Conservation (phyloP, 331 rosid species). For the Rosa hybrid region DNA sequence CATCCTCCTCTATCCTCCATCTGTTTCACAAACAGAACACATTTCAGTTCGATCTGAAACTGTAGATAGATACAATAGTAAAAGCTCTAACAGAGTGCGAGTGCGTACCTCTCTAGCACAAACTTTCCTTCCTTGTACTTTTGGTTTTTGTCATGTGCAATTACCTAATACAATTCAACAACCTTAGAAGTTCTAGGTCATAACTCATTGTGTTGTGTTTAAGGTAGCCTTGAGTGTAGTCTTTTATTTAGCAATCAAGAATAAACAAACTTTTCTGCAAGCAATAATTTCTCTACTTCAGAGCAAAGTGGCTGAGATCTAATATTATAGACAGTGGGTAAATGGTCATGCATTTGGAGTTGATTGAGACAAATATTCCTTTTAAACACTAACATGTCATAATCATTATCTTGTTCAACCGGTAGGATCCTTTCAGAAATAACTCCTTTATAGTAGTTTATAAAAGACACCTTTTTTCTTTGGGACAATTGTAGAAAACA, state of each 20-base stretch:
- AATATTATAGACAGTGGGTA: not conserved
- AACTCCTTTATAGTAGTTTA: not conserved
- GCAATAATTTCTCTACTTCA: not conserved
- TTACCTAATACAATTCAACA: conserved; percentile 48
- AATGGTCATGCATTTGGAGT: not conserved
- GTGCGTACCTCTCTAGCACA: conserved; percentile 75
- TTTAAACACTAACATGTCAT: not conserved
- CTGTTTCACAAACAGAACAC: conserved; percentile 34
- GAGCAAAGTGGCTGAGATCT: not conserved
- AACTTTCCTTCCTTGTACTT: conserved; percentile 80
- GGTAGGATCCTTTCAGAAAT: not conserved
- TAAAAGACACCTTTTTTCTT: not conserved
- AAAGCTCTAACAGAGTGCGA: not conserved
- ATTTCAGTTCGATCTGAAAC: conserved; percentile 12
- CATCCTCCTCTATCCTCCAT: conserved; percentile 66
- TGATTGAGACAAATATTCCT: not conserved
- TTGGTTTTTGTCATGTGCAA: conserved; percentile 75
- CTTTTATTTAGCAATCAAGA: not conserved
- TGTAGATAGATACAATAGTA: not conserved
- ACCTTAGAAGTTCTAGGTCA: not conserved
- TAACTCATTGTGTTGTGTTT: conserved; percentile 3
- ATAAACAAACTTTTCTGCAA: not conserved
- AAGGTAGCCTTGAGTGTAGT: not conserved
- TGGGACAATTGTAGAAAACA: not conserved
- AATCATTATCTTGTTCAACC: not conserved